phyloP scores from a whole-genome alignment of 2,329 filamentous ascomycete species.

The Trichoderma arundinaceum region DNA sequence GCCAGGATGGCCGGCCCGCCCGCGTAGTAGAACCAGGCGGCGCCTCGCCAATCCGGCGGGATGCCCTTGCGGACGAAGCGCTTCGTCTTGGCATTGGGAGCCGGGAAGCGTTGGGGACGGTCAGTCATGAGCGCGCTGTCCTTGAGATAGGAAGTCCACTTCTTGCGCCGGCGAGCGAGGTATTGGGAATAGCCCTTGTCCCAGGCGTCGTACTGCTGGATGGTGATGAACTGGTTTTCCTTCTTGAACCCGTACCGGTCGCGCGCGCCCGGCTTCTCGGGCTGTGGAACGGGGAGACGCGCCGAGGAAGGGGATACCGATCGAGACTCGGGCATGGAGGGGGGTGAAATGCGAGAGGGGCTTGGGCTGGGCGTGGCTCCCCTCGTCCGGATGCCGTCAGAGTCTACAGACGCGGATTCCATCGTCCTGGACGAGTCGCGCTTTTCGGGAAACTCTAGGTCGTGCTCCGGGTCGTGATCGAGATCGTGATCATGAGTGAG shows the following conservation, averaged over 20 bases:
- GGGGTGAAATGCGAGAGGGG: conserved; percentile 23
- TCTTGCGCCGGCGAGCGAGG: conserved; percentile 73
- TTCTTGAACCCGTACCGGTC: conserved; percentile 96
- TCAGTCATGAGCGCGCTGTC: conserved; percentile 76
- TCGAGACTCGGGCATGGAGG: conserved; percentile 31
- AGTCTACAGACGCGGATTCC: conserved; percentile 45
- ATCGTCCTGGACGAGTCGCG: conserved; percentile 60
- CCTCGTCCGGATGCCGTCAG: conserved; percentile 34
- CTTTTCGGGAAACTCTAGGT: conserved; percentile 45
- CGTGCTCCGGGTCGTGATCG: conserved; percentile 37
- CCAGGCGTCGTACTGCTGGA: conserved; percentile 83
- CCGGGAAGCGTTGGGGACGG: conserved; percentile 77
- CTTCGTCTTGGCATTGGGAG: conserved; percentile 81
- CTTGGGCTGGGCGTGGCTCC: conserved; percentile 23
- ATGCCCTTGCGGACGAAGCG: conserved; percentile 92
- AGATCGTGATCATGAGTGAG: conserved; percentile 42
- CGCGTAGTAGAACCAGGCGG: conserved; percentile 96
- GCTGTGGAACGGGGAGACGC: conserved; percentile 41
- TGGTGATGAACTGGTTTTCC: conserved; percentile 75
- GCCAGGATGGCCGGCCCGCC: conserved; percentile 80
- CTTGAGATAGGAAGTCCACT: conserved; percentile 80
- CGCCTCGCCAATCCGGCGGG: conserved; percentile 90
- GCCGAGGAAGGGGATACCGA: conserved; percentile 31
- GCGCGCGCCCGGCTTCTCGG: conserved; percentile 60
- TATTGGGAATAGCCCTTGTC: conserved; percentile 75